Base-by-base conservation (phyloP, 177 flowering plant genomes). In the Vitis hybrid region DNA sequence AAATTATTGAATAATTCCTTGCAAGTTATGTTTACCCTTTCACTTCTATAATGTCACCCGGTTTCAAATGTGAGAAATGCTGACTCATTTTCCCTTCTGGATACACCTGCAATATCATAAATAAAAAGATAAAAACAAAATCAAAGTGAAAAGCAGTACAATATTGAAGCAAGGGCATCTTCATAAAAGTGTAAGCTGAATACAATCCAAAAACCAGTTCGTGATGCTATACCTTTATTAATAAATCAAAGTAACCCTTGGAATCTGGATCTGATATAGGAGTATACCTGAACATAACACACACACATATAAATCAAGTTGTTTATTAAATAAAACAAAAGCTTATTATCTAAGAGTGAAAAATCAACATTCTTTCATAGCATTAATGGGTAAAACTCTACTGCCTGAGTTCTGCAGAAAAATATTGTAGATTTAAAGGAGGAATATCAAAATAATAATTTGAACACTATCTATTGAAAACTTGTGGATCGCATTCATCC, bases 71-170 rank as follows among this genome's bases (percentile, higher is more conserved):
- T 44, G 92, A 90, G 66, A 94, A 82, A 82, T 96, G 88, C 79
- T 88, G 97, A 80, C 97, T 96, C 99, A 94, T 94, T 84, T 96
- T 92, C 19, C 99, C 99, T 67, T 96, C 92, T 18, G 99, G 98
- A 83, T 96, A 96, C 69, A 92, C 85, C 99, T 96, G 85, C 68
- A 81, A 64, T 64, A 50, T 11, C 67, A 13, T 11, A 66, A 53
- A 11, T 4, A 33, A 18, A 62, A 17, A 22, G 20, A 10, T 28
- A 3, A 11, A 57, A 57, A 22, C 7, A 24, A 15, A 50, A 28
- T 28, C 2, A 64, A 24, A 24, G 31, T 28, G 58, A 15, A 15
- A 17, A 6, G 31, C 18, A 31, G 2, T 65, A 15, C 44, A 65
- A 58, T 54, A 64, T 20, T 12, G 11, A 31, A n/a, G 33, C 20